Base-by-base conservation (phyloP, 2,329 filamentous ascomycete species). In the Pseudogymnoascus sp. region DNA sequence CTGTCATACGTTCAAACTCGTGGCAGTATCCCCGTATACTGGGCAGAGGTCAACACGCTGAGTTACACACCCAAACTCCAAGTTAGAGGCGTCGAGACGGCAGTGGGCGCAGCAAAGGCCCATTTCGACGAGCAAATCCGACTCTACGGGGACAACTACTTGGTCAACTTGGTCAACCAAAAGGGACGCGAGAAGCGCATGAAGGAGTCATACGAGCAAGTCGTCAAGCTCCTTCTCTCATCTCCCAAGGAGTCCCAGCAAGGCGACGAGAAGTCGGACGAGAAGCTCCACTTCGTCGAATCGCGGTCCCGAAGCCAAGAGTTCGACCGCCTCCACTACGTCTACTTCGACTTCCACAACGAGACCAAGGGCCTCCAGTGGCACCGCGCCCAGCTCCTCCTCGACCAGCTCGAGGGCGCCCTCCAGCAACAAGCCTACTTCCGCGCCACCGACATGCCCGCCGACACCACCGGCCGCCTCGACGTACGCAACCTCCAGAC, bases 291-390 rank as follows among this genome's bases (percentile, higher is more conserved):
- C 69, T 79, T 87, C 30, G 84, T 96, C 65, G 89, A 96, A 71
- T 73, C 83, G 50, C 78, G 78, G 57, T 78, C 78, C 62, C 83
- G 65, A 57, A 74, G 37, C 60, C 74, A 88, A 65, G 79, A 86
- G 65, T 89, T 89, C 73, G 92, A 97, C 73, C 87, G 87, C 47
- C 78, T 99, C 47, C 93, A 99, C 76, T 99, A 99, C 74, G 77
- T 97, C 69, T 99, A 97, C 78, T 99, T 99, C 72, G 94, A 99
- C 77, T 99, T 95, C 74, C 95, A 99, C 78, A 92, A 88, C 71
- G 94, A 99, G 76, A 99, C 95, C 58, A 97, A 97, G 76, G 93
- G 93, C 37, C 81, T 97, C 69, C 86, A 89, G 70, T 96, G 94
- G 89, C 88, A 99, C 73, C 90, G 92, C 57, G 92, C 93, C 0